These are phyloP conservation scores for Penicillium atrosanguineum DNA, from an alignment of 495 filamentous ascomycete genomes.

Conservation along the genomic window DNA sequence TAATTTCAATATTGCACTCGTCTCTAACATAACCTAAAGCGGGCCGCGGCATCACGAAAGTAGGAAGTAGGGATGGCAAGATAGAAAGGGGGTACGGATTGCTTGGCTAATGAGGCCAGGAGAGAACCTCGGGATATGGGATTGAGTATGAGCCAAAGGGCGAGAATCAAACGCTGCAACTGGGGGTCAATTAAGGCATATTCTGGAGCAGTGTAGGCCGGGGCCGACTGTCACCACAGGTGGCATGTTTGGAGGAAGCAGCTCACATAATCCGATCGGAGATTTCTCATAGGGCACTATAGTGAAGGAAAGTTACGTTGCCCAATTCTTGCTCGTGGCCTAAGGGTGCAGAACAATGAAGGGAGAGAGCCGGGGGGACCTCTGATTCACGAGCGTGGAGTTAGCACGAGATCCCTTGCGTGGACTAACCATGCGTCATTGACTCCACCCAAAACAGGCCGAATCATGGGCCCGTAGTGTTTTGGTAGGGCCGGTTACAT, in stretches of 20 bases:
- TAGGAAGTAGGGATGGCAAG: not conserved
- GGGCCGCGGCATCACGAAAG: not conserved
- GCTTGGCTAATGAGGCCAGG: slow-evolving; percentile 2
- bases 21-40: not conserved
- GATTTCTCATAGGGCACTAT: not conserved
- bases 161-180: not conserved
- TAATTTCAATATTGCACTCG: not conserved
- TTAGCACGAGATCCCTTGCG: slow-evolving; percentile 19
- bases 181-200: not conserved
- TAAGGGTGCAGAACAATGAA: slow-evolving; percentile 23
- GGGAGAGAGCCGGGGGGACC: slow-evolving; percentile 12
- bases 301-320: slow-evolving; percentile 9
- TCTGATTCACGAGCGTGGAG: slow-evolving; percentile 4
- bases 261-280: slow-evolving; percentile 8
- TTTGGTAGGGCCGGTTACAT: slow-evolving; percentile 12
- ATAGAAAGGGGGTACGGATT: slow-evolving; percentile 11
- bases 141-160: not conserved
- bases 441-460: slow-evolving; percentile 5
- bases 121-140: not conserved
- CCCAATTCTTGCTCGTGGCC: slow-evolving; percentile 17
- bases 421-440: slow-evolving; percentile 10
- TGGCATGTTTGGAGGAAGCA: not conserved
- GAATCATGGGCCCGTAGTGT: not conserved
- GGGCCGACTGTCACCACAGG: not conserved
- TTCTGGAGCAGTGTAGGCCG: not conserved